Evolutionary conservation across 1,139 yeast species (phyloP).

Genomic region (Pichia kudriavzevii): DNA sequence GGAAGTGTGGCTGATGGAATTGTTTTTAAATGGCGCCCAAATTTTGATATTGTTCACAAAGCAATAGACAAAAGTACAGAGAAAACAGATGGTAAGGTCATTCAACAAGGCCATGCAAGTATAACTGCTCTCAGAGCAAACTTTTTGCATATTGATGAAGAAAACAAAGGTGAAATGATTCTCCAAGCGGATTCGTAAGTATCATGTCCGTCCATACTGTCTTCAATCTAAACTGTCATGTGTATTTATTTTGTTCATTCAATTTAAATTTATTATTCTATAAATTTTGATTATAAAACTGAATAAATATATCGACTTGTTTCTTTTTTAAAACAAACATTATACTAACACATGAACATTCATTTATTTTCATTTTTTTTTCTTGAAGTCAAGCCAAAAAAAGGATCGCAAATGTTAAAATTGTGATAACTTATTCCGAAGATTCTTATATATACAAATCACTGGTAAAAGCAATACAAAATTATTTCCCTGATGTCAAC

Average conservation of each 20-base stretch:
- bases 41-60: constrained; percentile 61
- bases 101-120: constrained; percentile 45
- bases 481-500: constrained; percentile 19
- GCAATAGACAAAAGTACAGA: constrained; percentile 46
- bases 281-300: too few species aligned
- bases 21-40: constrained; percentile 73
- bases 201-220: too few species aligned
- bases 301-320: too few species aligned
- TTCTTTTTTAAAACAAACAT: constrained; percentile 3
- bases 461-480: constrained; percentile 27
- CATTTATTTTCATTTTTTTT: not conserved
- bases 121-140: constrained; percentile 82
- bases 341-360: not conserved
- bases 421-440: constrained; percentile 25
- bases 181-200: constrained; percentile 19
- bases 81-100: constrained; percentile 48
- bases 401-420: not conserved
- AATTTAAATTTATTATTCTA: not conserved
- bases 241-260: not conserved
- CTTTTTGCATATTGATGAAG: constrained; percentile 47
- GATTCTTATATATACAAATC: constrained; percentile 55
- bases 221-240: too few species aligned
- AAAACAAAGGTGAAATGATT: constrained; percentile 37
- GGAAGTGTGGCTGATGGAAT: constrained; percentile 35
- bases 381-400: not conserved